phyloP scores from a whole-genome alignment of 305 asterid genomes.

The Salvia sclarea region DNA sequence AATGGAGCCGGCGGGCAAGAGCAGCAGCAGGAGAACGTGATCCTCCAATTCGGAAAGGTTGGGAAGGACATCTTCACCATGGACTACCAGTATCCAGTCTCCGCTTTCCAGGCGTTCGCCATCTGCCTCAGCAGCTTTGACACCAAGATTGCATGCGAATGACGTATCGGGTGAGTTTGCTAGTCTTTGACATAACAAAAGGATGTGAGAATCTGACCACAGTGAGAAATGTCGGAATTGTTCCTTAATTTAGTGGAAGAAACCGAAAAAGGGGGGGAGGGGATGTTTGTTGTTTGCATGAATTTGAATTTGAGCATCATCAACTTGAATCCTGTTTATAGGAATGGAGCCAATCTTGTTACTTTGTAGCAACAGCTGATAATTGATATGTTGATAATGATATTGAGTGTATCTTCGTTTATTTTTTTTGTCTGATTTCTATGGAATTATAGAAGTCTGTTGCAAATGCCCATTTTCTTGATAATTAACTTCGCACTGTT shows the following conservation, averaged over 20 bases:
- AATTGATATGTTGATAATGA: not conserved
- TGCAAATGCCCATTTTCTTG: not conserved
- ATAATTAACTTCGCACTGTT: not conserved
- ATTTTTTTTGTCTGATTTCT: not conserved
- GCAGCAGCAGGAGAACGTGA: slow-evolving; percentile 55
- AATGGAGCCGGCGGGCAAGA: slow-evolving; percentile 44
- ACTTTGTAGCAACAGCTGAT: slow-evolving; percentile 15
- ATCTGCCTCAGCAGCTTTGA: slow-evolving; percentile 91
- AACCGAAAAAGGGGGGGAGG: not conserved
- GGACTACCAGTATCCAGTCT: slow-evolving; percentile 89
- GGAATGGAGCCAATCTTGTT: not conserved
- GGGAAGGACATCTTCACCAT: slow-evolving; percentile 85
- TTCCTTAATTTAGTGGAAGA: not conserved
- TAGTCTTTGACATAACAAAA: slow-evolving; percentile 9
- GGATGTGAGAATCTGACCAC: slow-evolving; percentile 14
- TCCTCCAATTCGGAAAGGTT: slow-evolving; percentile 87
- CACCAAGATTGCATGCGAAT: slow-evolving; percentile 82
- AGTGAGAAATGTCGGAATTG: slow-evolving; percentile 5
- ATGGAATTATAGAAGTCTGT: slow-evolving; percentile 4
- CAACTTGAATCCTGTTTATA: slow-evolving; percentile 10
- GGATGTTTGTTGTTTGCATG: slow-evolving; percentile 17
- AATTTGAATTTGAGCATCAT: slow-evolving; percentile 18
- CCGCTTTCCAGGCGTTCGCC: slow-evolving; percentile 85
- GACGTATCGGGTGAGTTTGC: slow-evolving; percentile 40
- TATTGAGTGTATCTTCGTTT: not conserved